Base-by-base conservation (phyloP, 352 stramenopile species). In the Phytophthora tubulina region DNA sequence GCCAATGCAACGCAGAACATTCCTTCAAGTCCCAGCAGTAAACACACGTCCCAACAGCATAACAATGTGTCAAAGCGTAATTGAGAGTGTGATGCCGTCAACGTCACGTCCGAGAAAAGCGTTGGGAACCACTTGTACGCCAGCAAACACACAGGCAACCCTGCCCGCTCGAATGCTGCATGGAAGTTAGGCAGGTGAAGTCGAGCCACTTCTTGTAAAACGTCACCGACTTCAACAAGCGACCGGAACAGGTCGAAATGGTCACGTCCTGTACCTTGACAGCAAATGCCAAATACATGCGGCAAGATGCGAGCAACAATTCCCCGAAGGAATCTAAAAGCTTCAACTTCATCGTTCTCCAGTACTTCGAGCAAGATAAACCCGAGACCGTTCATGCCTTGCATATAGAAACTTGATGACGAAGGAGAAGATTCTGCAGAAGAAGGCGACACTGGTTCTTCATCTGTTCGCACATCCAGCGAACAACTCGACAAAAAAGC, bases 41-140 rank as follows among this genome's bases (percentile, higher is more conserved):
- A 54, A 61, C 89, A 96, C 17, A 93, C 82, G 45, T 96, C 89
- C 89, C 89, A 96, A 63, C 85, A 88, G 39, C 77, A 81, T 36
- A 96, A 66, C 33, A 96, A 69, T 56, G 89, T 96, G 35, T 92
- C 85, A 63, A 84, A 94, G 3, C 79, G 85, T 4, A 96, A 64
- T 56, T 94, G 89, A 0, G 87, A 85, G 36, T 90, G 82, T 14
- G 86, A 84, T n/a, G 87, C 85, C 38, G 82, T 92, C 21, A 96
- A 68, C 51, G 84, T 92, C 46, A 96, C 80, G 54, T 96, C 89
- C 17, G 89, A 96, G 55, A 96, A 96, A 15, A 96, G 81, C 31
- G 89, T 96, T 2, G 88, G 89, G 58, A 96, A 96, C 89, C 89
- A 96, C 67, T 96, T 96, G 83, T 96, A 94, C n/a, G 87, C 87